Evolutionary conservation across 352 stramenopile species (phyloP).

Genomic region (Phytophthora hibernalis): DNA sequence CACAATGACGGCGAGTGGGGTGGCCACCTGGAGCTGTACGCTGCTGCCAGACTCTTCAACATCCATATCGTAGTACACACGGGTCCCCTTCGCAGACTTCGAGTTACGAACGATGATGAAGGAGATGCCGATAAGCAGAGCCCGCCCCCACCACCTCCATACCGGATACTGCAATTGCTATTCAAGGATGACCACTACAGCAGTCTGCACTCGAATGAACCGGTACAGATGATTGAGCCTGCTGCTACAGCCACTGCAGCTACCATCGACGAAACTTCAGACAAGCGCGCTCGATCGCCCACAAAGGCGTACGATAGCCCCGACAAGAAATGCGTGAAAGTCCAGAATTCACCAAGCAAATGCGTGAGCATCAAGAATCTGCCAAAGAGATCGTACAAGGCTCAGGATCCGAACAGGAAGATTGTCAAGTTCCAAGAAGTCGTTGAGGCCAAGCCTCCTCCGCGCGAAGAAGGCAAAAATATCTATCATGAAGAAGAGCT

Average conservation of each 20-base stretch:
- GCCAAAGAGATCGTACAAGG: conserved; percentile 8
- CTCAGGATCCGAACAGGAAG: conserved; percentile 19
- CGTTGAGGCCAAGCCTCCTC: conserved; percentile 12
- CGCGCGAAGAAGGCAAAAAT: conserved; percentile 17
- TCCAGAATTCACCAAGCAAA: conserved; percentile 14
- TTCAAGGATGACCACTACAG: conserved; percentile 62
- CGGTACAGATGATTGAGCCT: conserved; percentile 6
- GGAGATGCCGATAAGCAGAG: conserved; percentile 11
- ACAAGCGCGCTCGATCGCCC: conserved; percentile 31
- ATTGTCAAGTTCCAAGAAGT: conserved; percentile 24
- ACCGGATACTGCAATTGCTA: conserved; percentile 55
- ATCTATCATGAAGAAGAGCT: conserved; percentile 25
- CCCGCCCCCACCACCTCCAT: conserved; percentile 22
- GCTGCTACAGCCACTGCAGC: not conserved
- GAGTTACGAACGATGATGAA: conserved; percentile 48
- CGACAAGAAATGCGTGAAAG: conserved; percentile 21
- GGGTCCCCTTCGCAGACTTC: conserved; percentile 47
- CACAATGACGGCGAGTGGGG: conserved; percentile 59
- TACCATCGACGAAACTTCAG: not conserved
- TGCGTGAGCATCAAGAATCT: conserved; percentile 12
- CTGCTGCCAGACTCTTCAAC: conserved; percentile 61
- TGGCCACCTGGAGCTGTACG: conserved; percentile 69
- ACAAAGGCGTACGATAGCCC: conserved; percentile 7
- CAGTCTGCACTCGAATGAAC: conserved; percentile 46
- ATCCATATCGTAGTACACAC: conserved; percentile 71